Percentiles rank a stretch among this genome's conserved stretches.
Evolutionary conservation across 2,329 filamentous ascomycete genomes (phyloP).

Genomic region (Basipetospora chlamydospora): DNA sequence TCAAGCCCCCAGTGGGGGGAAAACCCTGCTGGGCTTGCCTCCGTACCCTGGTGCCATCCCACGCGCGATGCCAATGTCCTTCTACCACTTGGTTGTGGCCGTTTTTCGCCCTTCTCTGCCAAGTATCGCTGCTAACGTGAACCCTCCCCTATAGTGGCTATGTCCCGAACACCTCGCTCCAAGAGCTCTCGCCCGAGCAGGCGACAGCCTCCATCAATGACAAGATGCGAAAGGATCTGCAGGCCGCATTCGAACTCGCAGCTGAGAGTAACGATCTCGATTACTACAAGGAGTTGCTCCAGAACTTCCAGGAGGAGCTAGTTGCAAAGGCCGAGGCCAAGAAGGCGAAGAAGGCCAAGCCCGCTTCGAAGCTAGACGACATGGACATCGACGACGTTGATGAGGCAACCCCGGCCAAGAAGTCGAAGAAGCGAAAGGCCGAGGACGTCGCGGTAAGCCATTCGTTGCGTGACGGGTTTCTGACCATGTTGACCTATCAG

Average conservation of each 20-base stretch:
- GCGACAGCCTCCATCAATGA: slow-evolving; percentile 54
- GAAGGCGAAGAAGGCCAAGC: slow-evolving; percentile 30
- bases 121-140: slow-evolving; percentile 5
- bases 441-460: slow-evolving; percentile 48
- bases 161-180: slow-evolving; percentile 74
- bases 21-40: not conserved
- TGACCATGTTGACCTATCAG: no score
- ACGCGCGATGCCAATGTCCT: no score
- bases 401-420: slow-evolving; percentile 18
- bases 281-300: slow-evolving; percentile 71
- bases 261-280: slow-evolving; percentile 62
- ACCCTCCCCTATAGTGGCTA: slow-evolving; percentile 51
- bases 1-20: no score
- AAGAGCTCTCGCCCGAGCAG: slow-evolving; percentile 59
- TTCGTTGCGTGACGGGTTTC: no score
- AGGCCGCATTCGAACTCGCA: slow-evolving; percentile 67
- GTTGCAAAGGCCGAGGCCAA: slow-evolving; percentile 40
- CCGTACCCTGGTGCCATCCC: no score
- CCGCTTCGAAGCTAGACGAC: slow-evolving; percentile 17
- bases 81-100: not conserved
- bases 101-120: no score
- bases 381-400: slow-evolving; percentile 6
- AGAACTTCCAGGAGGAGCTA: slow-evolving; percentile 51
- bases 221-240: slow-evolving; percentile 68
- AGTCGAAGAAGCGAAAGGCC: slow-evolving; percentile 68